A percentile compares a stretch with the other conserved stretches of the same genome.
Conservation (phyloP, 164 flowering plant genomes). For the Magnolia kwangsiensis region DNA sequence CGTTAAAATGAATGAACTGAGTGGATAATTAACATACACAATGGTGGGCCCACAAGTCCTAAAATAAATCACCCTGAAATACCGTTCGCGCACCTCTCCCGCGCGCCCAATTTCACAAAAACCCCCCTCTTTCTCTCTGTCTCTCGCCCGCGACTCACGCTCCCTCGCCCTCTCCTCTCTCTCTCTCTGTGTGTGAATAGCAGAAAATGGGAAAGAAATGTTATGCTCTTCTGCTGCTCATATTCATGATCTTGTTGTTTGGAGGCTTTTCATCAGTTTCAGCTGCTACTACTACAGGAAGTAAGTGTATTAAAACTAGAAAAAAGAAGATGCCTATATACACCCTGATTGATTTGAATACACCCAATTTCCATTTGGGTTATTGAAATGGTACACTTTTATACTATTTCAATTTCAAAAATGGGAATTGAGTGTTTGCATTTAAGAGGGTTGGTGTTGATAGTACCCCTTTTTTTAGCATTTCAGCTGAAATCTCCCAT, state of each 20-base stretch:
- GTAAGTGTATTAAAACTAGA: not conserved
- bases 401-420: not conserved
- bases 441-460: not conserved
- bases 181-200: not conserved
- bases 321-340: not conserved
- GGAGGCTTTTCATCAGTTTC: slow-evolving; percentile 9
- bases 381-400: not conserved
- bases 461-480: not conserved
- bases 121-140: no score
- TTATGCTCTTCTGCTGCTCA: not conserved
- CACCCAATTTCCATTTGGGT: no score
- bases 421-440: not conserved
- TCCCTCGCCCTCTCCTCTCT: no score
- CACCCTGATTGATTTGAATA: no score
- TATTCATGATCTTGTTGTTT: slow-evolving; percentile 2
- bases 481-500: not conserved
- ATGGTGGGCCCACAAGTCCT: no score
- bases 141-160: no score
- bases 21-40: no score
- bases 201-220: slow-evolving; percentile 3
- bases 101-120: no score
- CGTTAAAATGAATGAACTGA: no score
- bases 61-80: no score
- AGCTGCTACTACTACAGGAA: slow-evolving; percentile 6
- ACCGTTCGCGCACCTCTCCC: no score